A percentile compares a stretch with the other conserved stretches of the same genome.
Conservation (phyloP, 176 grass and related monocot genomes). For the Guadua angustifolia region DNA sequence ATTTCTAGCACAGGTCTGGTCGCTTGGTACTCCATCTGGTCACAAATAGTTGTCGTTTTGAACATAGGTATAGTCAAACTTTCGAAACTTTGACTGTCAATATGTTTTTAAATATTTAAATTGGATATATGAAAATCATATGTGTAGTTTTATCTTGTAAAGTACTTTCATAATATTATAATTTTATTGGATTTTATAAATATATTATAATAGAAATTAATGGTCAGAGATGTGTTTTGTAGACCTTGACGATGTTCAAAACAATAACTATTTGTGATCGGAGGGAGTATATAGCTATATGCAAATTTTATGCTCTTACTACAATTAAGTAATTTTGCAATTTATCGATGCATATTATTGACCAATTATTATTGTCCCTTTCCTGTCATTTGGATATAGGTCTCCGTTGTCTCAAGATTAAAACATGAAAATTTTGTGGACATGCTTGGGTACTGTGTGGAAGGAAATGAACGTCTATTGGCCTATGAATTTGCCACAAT, state of each 20-base stretch:
- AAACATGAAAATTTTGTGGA: constrained; percentile 74
- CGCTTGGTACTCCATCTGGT: background rate
- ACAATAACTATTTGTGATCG: no score
- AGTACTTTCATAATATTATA: no score
- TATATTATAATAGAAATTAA: no score
- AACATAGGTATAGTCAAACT: no score
- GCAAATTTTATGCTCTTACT: constrained; percentile 3
- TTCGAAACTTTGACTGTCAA: no score
- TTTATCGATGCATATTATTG: background rate
- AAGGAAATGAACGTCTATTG: constrained; percentile 65
- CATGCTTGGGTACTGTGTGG: constrained; percentile 66
- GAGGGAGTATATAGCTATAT: background rate
- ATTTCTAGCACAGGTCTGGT: constrained; percentile 68
- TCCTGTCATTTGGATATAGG: constrained; percentile 40
- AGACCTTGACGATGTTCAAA: no score
- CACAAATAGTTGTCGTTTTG: no score
- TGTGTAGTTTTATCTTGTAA: no score
- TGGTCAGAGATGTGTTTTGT: no score
- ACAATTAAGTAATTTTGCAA: background rate
- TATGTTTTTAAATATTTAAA: no score
- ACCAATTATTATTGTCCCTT: constrained; percentile 13
- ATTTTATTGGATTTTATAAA: no score
- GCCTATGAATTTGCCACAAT: constrained; percentile 80
- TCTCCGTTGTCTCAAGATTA: constrained; percentile 62
- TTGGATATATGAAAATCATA: no score